Percentiles rank a stretch among this genome's conserved stretches.
phyloP scores from a whole-genome alignment of 23 red algal species.

The Pyropia haitanensis region DNA sequence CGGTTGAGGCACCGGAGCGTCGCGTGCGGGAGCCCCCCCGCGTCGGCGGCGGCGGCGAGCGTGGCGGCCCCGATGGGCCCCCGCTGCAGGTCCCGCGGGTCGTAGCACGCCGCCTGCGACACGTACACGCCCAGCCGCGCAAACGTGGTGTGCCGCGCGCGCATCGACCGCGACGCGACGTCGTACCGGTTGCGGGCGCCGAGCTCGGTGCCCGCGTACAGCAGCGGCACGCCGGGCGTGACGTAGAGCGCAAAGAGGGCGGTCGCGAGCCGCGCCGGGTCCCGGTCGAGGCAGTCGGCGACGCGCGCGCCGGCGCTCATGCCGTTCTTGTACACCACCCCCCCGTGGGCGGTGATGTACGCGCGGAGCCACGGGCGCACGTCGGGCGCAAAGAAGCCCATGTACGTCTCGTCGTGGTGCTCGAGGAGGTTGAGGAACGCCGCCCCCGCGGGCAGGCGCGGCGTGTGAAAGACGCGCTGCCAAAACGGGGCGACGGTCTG shows the following conservation, averaged over 20 bases:
- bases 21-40: neutral
- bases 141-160: slow-evolving; percentile 8
- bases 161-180: slow-evolving; percentile 3
- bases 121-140: slow-evolving; percentile 30
- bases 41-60: slow-evolving; percentile 13
- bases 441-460: slow-evolving; percentile 12
- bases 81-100: slow-evolving; percentile 63
- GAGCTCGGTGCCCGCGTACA: slow-evolving; percentile 62
- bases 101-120: slow-evolving; percentile 26
- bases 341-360: slow-evolving; percentile 52
- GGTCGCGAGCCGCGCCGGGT: slow-evolving; percentile 29
- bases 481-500: slow-evolving; percentile 73
- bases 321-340: slow-evolving; percentile 58
- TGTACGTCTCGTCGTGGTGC: slow-evolving; percentile 78
- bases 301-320: slow-evolving; percentile 50
- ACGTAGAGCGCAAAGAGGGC: slow-evolving; percentile 71
- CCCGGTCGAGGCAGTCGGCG: slow-evolving; percentile 41
- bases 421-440: slow-evolving; percentile 65
- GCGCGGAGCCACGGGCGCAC: slow-evolving; percentile 31
- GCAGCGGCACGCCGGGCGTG: slow-evolving; percentile 51
- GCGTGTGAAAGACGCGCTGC: slow-evolving; percentile 31
- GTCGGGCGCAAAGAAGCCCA: slow-evolving; percentile 48
- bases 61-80: slow-evolving; percentile 29
- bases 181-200: slow-evolving; percentile 18
- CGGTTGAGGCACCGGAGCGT: slow-evolving; percentile 12